Evolutionary conservation across 2,329 filamentous ascomycete species (phyloP).

Genomic region (Metarhizium robertsii): DNA sequence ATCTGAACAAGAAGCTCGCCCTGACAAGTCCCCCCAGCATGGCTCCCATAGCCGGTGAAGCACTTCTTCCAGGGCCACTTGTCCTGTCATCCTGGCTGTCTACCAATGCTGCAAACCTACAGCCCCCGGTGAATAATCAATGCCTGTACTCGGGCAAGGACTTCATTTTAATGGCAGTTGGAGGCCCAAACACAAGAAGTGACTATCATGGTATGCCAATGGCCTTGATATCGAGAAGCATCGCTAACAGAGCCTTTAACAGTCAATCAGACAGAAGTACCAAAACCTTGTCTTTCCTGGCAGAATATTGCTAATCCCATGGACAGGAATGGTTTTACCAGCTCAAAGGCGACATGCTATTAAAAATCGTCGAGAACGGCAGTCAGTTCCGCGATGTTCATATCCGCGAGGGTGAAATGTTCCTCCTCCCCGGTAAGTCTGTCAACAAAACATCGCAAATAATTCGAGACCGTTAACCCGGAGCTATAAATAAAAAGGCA

Average conservation of each 20-base stretch:
- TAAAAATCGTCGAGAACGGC: not conserved
- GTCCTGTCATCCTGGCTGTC: not conserved
- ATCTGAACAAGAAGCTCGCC: too few relatives aligned
- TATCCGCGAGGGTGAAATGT: not conserved
- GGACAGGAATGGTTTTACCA: not conserved
- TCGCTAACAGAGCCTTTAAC: not conserved
- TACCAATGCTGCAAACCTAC: not conserved
- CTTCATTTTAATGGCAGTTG: not conserved
- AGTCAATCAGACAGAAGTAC: not conserved
- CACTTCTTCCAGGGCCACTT: not conserved
- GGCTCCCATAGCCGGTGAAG: not conserved
- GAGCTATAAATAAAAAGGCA: not conserved
- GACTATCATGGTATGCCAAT: not conserved
- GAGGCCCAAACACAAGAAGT: not conserved
- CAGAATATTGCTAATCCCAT: not conserved
- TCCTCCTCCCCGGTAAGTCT: not conserved
- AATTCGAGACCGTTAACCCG: not conserved
- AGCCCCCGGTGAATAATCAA: not conserved
- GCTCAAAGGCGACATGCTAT: not conserved
- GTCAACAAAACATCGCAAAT: not conserved
- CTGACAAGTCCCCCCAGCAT: not conserved
- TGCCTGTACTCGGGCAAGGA: not conserved
- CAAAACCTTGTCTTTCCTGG: not conserved
- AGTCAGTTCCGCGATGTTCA: not conserved
- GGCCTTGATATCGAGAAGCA: not conserved